Evolutionary conservation across 305 asterid genomes (phyloP), one percentile per base, ranked within the genome.

Genomic region (Fraxinus paxiana): DNA sequence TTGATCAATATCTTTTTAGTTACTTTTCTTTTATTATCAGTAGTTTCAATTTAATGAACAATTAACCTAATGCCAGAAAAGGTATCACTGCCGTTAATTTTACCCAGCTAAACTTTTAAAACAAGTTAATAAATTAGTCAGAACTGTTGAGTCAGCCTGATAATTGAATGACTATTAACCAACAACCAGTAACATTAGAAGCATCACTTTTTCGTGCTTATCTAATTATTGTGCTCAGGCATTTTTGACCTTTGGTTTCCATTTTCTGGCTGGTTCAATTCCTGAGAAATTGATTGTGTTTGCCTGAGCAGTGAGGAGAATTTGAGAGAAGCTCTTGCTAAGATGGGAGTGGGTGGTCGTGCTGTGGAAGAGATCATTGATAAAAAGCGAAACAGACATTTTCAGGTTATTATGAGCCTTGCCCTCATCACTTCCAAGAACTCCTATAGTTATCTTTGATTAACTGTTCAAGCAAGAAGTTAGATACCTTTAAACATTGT

Each of bases 261-360:
- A 74, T 38, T 82, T 74, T 78, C 70, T 28, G 73, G 71, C 22
- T 73, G 26, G 56, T 34, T 78, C 33, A 46, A 71, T 7, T 6
- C 10, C 28, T 76, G 59, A 70, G 70, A 76, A 61, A 77, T 85
- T 37, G 65, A 73, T n/a, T 77, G 65, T 84, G 82, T 69, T 84
- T 84, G 82, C 79, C 84, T 86, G 87, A 87, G 81, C 92, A 94
- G 98, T 87, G 96, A 88, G 84, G 98, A 94, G 79, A 93, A 94
- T 84, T 84, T 93, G 90, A 91, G 93, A 87, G 98, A 95, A 84
- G 98, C 97, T 31, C 95, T 93, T 77, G 86, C 85, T 83, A 93
- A 81, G 85, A 92, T 94, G 98, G 98, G 98, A 72, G 96, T 93
- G 65, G 85, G 86, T 85, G 90, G 59, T 89, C 92, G 92, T 76